These are phyloP conservation scores for Aspergillus cejpii DNA, from an alignment of 2,329 filamentous ascomycete species.

Conservation along the genomic window DNA sequence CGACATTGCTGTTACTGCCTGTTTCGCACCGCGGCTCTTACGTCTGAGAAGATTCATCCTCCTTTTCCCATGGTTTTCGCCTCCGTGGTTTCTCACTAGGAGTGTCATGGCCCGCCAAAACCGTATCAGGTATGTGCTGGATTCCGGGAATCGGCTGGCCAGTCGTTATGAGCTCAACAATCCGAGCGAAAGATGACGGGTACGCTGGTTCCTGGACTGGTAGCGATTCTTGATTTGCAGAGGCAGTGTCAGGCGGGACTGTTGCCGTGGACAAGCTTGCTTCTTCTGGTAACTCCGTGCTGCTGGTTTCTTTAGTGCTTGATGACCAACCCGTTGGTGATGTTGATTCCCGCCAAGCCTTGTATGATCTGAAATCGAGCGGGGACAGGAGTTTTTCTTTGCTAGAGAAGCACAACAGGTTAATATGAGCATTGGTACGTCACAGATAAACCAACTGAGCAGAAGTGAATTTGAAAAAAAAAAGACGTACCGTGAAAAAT, in stretches of 20 bases:
- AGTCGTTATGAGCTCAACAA: slow-evolving; percentile 75
- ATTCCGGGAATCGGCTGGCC: slow-evolving; percentile 83
- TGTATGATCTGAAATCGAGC: slow-evolving; percentile 63
- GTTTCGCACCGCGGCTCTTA: not conserved
- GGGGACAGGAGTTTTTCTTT: slow-evolving; percentile 35
- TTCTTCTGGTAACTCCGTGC: slow-evolving; percentile 4
- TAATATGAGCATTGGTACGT: too few relatives aligned
- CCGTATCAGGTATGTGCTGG: slow-evolving; percentile 72
- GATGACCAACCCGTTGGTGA: slow-evolving; percentile 6
- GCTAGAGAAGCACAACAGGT: slow-evolving; percentile 15
- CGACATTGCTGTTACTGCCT: not conserved
- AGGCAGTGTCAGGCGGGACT: slow-evolving; percentile 4
- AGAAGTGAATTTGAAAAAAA: too few relatives aligned
- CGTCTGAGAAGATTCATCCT: slow-evolving; percentile 24
- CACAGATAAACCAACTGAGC: too few relatives aligned
- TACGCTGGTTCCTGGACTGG: slow-evolving; percentile 57
- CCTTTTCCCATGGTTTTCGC: slow-evolving; percentile 75
- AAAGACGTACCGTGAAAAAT: slow-evolving; percentile 42
- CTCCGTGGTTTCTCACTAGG: slow-evolving; percentile 48
- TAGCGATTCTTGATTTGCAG: slow-evolving; percentile 20
- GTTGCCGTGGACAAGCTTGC: slow-evolving; percentile 5
- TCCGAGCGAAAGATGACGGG: slow-evolving; percentile 74
- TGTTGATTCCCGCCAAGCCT: slow-evolving; percentile 49
- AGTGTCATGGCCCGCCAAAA: slow-evolving; percentile 63
- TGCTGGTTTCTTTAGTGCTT: slow-evolving; percentile 3